Evolutionary conservation across 768 basidiomycete species (phyloP).

Genomic region (Candolleomyces aberdarensis): DNA sequence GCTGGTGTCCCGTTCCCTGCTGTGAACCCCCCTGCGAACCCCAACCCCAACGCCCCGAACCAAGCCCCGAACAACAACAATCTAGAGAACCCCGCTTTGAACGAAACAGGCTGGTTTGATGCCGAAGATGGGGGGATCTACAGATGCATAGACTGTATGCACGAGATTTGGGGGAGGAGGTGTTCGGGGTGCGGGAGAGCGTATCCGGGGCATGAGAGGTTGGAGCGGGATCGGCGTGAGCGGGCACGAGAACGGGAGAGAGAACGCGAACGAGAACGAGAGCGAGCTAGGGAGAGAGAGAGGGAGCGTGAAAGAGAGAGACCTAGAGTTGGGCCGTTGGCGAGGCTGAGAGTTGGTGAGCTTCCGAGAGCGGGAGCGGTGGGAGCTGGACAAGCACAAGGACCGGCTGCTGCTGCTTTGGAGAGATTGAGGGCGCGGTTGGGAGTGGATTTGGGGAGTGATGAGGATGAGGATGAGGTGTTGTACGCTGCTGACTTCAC

Average conservation of each 20-base stretch:
- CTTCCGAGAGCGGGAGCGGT: not conserved
- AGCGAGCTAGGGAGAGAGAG: constrained; percentile 13
- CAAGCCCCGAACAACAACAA: constrained; percentile 7
- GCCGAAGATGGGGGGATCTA: constrained; percentile 75
- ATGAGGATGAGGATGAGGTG: constrained; percentile 7
- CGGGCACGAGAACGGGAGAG: constrained; percentile 9
- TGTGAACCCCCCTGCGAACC: no score
- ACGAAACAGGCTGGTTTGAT: constrained; percentile 63
- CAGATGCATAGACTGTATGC: constrained; percentile 71
- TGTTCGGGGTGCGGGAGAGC: constrained; percentile 61
- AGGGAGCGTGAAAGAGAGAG: not conserved
- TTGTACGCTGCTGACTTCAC: not conserved
- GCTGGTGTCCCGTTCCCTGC: not conserved
- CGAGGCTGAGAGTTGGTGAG: no score
- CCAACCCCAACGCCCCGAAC: no score
- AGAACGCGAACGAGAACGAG: constrained; percentile 38
- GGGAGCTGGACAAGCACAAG: not conserved
- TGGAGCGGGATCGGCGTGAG: constrained; percentile 2
- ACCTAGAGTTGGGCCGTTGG: no score
- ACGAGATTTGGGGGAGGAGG: constrained; percentile 71
- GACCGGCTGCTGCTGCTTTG: constrained; percentile 4
- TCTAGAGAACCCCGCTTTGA: constrained; percentile 24
- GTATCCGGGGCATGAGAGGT: constrained; percentile 51
- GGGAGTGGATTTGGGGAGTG: not conserved
- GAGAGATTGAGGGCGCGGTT: not conserved